phyloP scores from a whole-genome alignment of 2,329 filamentous ascomycete genomes.

The Exserohilum rostratum region DNA sequence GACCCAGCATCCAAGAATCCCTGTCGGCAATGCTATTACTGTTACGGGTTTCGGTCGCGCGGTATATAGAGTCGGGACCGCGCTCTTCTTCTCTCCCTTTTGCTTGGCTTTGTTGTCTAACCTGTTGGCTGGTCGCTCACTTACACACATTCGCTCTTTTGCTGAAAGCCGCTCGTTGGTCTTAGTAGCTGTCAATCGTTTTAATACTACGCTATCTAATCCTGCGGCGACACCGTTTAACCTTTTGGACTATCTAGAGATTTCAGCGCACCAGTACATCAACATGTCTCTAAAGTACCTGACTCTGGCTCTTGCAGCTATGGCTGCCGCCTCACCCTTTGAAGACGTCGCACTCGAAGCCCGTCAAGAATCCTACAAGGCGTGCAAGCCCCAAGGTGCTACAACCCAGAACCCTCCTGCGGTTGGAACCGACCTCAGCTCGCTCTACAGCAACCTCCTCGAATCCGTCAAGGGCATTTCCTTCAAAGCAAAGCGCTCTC shows the following conservation, averaged over 20 bases:
- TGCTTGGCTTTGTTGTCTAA: neutral
- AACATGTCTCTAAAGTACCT: conserved; percentile 35
- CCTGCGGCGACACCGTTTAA: neutral
- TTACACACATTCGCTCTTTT: conserved; percentile 8
- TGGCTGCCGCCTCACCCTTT: conserved; percentile 29
- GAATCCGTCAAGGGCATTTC: conserved; percentile 43
- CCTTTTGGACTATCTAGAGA: too few species aligned
- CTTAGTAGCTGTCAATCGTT: conserved; percentile 5
- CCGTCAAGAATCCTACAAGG: conserved; percentile 40
- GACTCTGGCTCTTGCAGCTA: conserved; percentile 31
- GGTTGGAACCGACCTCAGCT: conserved; percentile 42
- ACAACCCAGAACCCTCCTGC: conserved; percentile 37
- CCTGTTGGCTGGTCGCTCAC: conserved; percentile 6
- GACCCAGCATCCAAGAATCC: conserved; percentile 5
- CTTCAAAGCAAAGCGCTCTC: conserved; percentile 23
- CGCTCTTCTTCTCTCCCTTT: too few species aligned
- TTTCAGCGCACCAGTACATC: neutral
- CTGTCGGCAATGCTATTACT: conserved; percentile 4
- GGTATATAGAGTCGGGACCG: conserved; percentile 11
- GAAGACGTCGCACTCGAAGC: conserved; percentile 26
- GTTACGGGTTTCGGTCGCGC: neutral
- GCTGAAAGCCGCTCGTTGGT: conserved; percentile 9
- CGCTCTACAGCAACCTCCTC: conserved; percentile 45
- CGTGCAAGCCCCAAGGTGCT: conserved; percentile 47
- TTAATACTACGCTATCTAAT: conserved; percentile 14